These are phyloP conservation scores for Trametopsis cervina DNA, from an alignment of 768 basidiomycete genomes.

Conservation along the genomic window DNA sequence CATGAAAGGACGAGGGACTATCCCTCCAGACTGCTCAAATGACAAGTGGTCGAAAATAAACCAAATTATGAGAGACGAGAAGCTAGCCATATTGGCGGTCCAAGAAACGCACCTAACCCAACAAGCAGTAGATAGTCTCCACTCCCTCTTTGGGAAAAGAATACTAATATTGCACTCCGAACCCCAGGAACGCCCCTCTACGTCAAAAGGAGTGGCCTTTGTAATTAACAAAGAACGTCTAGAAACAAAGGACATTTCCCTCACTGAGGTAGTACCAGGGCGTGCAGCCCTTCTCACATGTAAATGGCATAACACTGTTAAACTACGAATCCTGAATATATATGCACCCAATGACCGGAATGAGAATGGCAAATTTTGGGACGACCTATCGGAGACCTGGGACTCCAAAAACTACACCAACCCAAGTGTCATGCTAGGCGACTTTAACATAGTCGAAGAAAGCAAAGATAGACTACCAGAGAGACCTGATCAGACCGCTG, in stretches of 20 bases:
- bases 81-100: constrained; percentile 1
- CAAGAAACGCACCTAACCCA: constrained; percentile 7
- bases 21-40: background rate
- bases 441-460: constrained; percentile 16
- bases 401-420: background rate
- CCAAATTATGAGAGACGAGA: background rate
- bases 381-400: background rate
- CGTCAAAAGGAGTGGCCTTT: background rate
- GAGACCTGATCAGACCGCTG: background rate
- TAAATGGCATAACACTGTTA: constrained; percentile 7
- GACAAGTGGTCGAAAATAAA: background rate
- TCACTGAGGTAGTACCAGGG: constrained; percentile 4
- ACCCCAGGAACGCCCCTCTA: background rate
- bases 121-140: background rate
- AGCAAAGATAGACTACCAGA: constrained; percentile 12
- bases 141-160: background rate
- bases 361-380: constrained; percentile 16
- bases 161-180: background rate
- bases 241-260: background rate
- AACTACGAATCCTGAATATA: constrained; percentile 1
- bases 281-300: constrained; percentile 1
- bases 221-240: constrained; percentile 3
- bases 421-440: constrained; percentile 13
- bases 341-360: constrained; percentile 13
- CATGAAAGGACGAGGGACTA: background rate